Percentiles rank a stretch among this genome's conserved stretches.
These are phyloP conservation scores for Gentiana straminea DNA, from an alignment of 257 asterid genomes.

Conservation along the genomic window DNA sequence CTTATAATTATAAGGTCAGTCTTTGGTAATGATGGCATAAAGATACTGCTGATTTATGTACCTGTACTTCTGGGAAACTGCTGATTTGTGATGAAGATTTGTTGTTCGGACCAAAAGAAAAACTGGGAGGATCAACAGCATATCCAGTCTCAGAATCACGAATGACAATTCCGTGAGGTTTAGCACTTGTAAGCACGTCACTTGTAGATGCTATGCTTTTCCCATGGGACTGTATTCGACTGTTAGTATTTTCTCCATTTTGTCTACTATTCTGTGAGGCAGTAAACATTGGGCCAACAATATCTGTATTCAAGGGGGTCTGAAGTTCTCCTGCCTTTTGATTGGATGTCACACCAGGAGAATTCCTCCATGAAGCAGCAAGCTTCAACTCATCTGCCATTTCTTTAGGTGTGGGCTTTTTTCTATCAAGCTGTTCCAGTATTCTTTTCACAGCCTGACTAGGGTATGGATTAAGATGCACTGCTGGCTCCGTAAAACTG, in stretches of 20 bases:
- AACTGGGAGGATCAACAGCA: conserved; percentile 21
- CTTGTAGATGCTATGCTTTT: conserved; percentile 24
- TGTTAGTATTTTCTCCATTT: conserved; percentile 21
- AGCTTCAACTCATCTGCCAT: conserved; percentile 61
- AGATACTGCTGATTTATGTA: conserved; percentile 13
- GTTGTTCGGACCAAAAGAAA: conserved; percentile 11
- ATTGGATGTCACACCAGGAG: conserved; percentile 27
- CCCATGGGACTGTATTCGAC: conserved; percentile 15
- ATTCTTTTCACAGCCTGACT: conserved; percentile 39
- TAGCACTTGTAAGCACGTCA: conserved; percentile 20
- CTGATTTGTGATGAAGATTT: conserved; percentile 27
- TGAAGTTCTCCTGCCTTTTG: conserved; percentile 24
- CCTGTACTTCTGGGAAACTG: conserved; percentile 59
- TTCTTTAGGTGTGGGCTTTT: conserved; percentile 65
- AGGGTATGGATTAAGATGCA: conserved; percentile 22
- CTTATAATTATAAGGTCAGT: too few relatives aligned
- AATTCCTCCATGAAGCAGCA: conserved; percentile 48
- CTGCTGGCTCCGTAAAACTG: conserved; percentile 19
- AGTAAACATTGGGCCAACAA: conserved; percentile 15
- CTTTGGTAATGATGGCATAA: background rate
- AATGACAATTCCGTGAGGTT: conserved; percentile 19
- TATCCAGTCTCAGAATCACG: conserved; percentile 18
- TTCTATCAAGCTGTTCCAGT: conserved; percentile 62
- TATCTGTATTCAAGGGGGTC: conserved; percentile 23
- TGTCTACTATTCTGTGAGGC: conserved; percentile 16